Base-by-base conservation (phyloP, 208 protist species). In the Lotmaria passim region DNA sequence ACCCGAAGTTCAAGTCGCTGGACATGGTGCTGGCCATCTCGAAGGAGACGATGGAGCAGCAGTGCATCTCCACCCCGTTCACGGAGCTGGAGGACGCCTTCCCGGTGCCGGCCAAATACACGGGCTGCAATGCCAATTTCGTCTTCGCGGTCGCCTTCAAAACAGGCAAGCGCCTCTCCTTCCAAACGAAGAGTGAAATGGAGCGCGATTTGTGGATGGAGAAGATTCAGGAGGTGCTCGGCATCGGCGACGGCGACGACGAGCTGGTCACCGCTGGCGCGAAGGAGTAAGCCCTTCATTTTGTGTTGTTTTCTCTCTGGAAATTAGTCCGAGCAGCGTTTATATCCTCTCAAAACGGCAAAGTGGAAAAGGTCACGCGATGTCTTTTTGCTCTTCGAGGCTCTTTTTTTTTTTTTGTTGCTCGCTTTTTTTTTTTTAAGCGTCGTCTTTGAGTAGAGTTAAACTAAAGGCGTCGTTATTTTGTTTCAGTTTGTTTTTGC, bases 121-220 rank as follows among this genome's bases (percentile, higher is more conserved):
- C 83, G 2, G 84, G 84, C 28, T 88, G 81, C 39, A 90, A 88
- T 39, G 81, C 82, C n/a, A 75, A 65, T 7, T 78, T 87, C 47
- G 87, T 93, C 7, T 93, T 93, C 51, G 87, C 87, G 4, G 87
- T 93, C 17, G 87, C 87, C 39, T 93, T 90, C 71, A 93, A 89
- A 55, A 87, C 83, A 0, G 87, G 87, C 15, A 90, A 89, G 70
- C 78, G 87, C 7, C 73, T 93, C 14, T 85, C 83, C 3, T 93
- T 93, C 51, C 87, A 93, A 60, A 84, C 83, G 0, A 81, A 82
- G 56, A 83, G 77, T 47, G 77, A 87, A 50, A 67, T 74, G 26
- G 84, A 93, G 61, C 81, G 87, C 28, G 81, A 86, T 66, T 63
- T 67, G 31, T 93, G 88, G 88, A 93, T 93, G 84, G 73, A 78